A percentile compares a stretch with the other conserved stretches of the same genome.
phyloP scores from a whole-genome alignment of 2,329 filamentous ascomycete species.

The Aureobasidium lini region DNA sequence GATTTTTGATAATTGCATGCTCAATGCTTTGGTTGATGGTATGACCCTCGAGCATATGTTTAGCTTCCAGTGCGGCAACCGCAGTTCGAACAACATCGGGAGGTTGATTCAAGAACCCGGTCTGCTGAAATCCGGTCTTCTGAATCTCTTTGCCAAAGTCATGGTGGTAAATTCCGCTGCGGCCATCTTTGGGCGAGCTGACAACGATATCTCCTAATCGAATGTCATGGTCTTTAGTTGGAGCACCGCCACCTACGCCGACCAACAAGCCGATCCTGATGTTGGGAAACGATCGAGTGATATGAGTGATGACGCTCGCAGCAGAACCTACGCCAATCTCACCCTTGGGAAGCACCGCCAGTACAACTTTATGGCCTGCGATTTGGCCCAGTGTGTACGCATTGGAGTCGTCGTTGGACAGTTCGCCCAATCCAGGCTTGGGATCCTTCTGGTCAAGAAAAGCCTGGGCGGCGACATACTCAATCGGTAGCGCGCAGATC shows the following conservation, averaged over 20 bases:
- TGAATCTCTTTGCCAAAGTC: slow-evolving; percentile 20
- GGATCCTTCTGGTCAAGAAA: too few relatives aligned
- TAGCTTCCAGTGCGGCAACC: neutral
- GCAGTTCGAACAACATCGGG: slow-evolving; percentile 8
- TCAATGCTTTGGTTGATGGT: neutral
- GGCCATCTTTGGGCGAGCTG: slow-evolving; percentile 16
- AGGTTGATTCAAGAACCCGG: slow-evolving; percentile 18
- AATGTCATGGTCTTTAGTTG: slow-evolving; percentile 17
- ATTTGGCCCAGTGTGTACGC: too few relatives aligned
- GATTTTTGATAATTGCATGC: neutral
- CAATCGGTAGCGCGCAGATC: too few relatives aligned
- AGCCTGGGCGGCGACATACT: too few relatives aligned
- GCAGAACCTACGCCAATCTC: too few relatives aligned
- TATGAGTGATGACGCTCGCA: too few relatives aligned
- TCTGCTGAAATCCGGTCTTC: slow-evolving; percentile 19
- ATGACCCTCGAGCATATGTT: neutral
- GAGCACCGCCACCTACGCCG: slow-evolving; percentile 19
- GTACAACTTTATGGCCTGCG: too few relatives aligned
- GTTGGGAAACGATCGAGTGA: slow-evolving; percentile 11
- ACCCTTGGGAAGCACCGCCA: too few relatives aligned
- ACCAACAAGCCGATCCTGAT: slow-evolving; percentile 18
- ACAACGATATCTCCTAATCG: slow-evolving; percentile 23
- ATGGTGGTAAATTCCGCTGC: slow-evolving; percentile 24
- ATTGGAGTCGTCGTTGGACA: too few relatives aligned
- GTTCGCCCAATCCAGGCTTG: too few relatives aligned